These are phyloP conservation scores for Eucalyptus marginata DNA, from an alignment of 345 rosid species.

Conservation along the genomic window DNA sequence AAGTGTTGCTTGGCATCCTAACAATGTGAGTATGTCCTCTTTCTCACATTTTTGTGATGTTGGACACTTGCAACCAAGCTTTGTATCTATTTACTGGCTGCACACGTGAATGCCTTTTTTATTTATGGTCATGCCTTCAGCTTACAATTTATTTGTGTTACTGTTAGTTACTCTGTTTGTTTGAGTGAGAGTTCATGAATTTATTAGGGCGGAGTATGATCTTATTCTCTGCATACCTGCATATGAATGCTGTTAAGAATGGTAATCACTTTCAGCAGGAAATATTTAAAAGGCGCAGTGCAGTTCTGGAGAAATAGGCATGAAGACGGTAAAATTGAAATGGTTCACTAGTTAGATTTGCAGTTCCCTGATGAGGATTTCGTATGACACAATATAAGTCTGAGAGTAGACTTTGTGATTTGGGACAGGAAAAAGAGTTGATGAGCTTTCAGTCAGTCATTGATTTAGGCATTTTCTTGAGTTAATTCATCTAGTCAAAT, in stretches of 20 bases:
- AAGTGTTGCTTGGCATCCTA: constrained; percentile 96
- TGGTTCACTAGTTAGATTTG: background rate
- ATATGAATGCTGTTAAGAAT: background rate
- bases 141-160: background rate
- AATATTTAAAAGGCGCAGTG: background rate
- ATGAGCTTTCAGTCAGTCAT: background rate
- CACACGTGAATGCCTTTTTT: background rate
- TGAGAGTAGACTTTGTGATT: background rate
- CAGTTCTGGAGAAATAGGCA: background rate
- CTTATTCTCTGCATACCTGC: background rate
- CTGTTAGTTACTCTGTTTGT: background rate
- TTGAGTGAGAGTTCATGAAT: background rate
- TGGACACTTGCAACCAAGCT: background rate
- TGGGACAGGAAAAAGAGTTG: background rate
- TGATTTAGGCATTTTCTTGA: background rate
- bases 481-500: background rate
- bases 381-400: background rate
- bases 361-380: background rate
- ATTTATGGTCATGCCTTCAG: background rate
- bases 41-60: background rate
- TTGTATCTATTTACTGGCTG: background rate
- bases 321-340: background rate
- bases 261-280: background rate
- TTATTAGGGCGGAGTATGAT: background rate
- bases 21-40: constrained; percentile 49